Conservation (phyloP, 805 yeast genomes). For the Debaryomyces prosopidis region DNA sequence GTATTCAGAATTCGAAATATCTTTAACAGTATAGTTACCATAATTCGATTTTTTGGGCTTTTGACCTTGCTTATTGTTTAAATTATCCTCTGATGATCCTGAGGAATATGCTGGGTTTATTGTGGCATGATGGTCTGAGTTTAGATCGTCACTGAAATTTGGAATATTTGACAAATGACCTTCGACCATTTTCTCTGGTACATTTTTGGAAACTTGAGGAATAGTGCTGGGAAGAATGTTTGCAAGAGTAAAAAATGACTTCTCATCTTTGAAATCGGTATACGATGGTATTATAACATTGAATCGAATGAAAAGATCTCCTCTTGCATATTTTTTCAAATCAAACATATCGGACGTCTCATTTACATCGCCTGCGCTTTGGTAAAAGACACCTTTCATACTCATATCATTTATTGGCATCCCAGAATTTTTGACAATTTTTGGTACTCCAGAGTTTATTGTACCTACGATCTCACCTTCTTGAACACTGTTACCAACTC, state of each 20-base stretch:
- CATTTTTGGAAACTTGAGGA: too few species aligned
- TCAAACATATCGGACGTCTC: conserved; percentile 19
- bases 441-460: conserved; percentile 48
- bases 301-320: conserved; percentile 41
- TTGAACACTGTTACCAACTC: conserved; percentile 17
- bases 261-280: conserved; percentile 22
- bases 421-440: conserved; percentile 52
- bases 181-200: background rate
- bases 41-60: background rate
- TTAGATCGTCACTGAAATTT: background rate
- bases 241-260: conserved; percentile 19
- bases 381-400: conserved; percentile 26
- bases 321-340: conserved; percentile 23
- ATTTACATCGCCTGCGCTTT: conserved; percentile 16
- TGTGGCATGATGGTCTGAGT: background rate
- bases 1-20: conserved; percentile 2
- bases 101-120: background rate
- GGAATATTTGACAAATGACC: conserved; percentile 11
- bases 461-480: conserved; percentile 54
- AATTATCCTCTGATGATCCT: background rate
- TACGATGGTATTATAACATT: conserved; percentile 35
- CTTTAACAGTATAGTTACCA: conserved; percentile 1
- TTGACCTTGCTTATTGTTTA: background rate
- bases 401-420: conserved; percentile 52
- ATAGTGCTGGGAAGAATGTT: conserved; percentile 19